Conservation (phyloP, 495 filamentous ascomycete genomes). For the Paragyromitra xinjiangensis region DNA sequence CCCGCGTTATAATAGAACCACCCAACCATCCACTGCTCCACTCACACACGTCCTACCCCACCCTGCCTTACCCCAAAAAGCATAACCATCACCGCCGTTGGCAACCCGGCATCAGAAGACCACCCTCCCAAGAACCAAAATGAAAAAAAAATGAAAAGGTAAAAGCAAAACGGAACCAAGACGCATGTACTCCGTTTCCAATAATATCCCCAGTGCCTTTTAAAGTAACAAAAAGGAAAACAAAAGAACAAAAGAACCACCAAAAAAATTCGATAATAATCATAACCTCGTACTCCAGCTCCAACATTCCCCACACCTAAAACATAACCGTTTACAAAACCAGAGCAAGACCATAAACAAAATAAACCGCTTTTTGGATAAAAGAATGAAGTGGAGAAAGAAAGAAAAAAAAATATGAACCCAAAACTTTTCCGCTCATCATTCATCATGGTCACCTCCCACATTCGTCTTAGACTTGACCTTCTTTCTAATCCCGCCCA, state of each 20-base stretch:
- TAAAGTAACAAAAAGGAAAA: slow-evolving; percentile 37
- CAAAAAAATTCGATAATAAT: slow-evolving; percentile 30
- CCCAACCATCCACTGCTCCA: background rate
- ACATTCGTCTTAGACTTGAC: slow-evolving; percentile 52
- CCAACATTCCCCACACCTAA: slow-evolving; percentile 26
- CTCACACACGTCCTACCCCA: background rate
- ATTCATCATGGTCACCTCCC: slow-evolving; percentile 43
- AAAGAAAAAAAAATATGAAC: slow-evolving; percentile 16
- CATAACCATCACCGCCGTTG: background rate
- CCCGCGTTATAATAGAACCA: slow-evolving; percentile 3
- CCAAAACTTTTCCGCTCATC: slow-evolving; percentile 31
- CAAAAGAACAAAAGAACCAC: slow-evolving; percentile 12
- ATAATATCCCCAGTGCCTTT: slow-evolving; percentile 46
- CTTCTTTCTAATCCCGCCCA: slow-evolving; percentile 59
- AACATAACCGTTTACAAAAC: slow-evolving; percentile 37
- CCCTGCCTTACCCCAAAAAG: background rate
- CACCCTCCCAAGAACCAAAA: slow-evolving; percentile 26
- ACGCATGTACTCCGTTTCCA: slow-evolving; percentile 48
- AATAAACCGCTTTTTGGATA: slow-evolving; percentile 35
- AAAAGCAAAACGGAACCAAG: slow-evolving; percentile 44
- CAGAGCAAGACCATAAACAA: slow-evolving; percentile 15
- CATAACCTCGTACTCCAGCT: slow-evolving; percentile 42
- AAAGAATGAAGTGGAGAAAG: slow-evolving; percentile 9
- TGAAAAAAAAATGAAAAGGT: slow-evolving; percentile 23
- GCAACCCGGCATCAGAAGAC: slow-evolving; percentile 26